Conservation (phyloP, 257 asterid genomes). For the Osmanthus fragrans region DNA sequence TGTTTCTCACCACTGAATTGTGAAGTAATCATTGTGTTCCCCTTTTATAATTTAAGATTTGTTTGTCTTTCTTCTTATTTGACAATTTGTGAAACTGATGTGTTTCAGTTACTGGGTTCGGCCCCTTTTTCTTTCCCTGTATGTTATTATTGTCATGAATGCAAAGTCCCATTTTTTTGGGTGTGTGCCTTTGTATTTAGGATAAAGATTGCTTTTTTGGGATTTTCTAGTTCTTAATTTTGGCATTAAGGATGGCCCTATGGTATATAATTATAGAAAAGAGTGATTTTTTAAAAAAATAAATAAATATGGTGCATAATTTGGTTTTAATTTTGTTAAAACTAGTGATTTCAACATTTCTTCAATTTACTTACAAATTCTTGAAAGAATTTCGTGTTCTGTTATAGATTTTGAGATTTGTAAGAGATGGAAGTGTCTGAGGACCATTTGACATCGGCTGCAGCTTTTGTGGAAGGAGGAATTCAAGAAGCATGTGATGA, state of each 20-base stretch:
- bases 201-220: neutral
- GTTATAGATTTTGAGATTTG: conserved; percentile 24
- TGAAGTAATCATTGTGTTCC: neutral
- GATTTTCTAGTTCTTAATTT: neutral
- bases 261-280: neutral
- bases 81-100: neutral
- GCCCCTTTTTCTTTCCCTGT: too few species aligned
- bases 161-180: neutral
- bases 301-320: neutral
- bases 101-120: too few species aligned
- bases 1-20: conserved; percentile 2
- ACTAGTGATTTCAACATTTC: neutral
- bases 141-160: too few species aligned
- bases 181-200: conserved; percentile 22
- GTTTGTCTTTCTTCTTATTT: too few species aligned
- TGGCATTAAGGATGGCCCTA: neutral
- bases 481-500: conserved; percentile 90
- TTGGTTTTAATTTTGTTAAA: neutral
- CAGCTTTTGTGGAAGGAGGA: conserved; percentile 93
- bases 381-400: neutral
- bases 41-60: too few species aligned
- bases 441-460: conserved; percentile 73
- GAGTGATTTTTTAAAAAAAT: neutral
- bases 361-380: neutral
- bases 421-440: conserved; percentile 80